These are phyloP conservation scores for Neolecta irregularis DNA, from an alignment of 1,139 yeast species.

Conservation along the genomic window DNA sequence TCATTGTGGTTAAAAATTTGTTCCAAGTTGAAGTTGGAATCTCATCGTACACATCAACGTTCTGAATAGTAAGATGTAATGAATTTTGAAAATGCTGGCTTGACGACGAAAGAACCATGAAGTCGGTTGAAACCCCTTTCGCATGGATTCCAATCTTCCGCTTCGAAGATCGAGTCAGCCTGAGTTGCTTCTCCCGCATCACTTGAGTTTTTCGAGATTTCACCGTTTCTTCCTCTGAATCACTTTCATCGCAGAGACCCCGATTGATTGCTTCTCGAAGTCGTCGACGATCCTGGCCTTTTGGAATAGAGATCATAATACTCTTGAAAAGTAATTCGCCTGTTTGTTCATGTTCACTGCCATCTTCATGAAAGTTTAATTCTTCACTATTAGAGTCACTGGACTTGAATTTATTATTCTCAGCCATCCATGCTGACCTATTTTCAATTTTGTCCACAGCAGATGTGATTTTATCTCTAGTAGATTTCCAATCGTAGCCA, in stretches of 20 bases:
- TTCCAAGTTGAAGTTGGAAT: constrained; percentile 87
- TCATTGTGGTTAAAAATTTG: constrained; percentile 58
- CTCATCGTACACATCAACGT: constrained; percentile 55
- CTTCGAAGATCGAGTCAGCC: constrained; percentile 45
- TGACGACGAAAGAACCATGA: constrained; percentile 31
- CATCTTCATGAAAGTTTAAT: no score
- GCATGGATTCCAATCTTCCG: constrained; percentile 50
- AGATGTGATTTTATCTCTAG: constrained; percentile 47
- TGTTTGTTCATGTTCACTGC: constrained; percentile 26
- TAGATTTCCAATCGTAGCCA: constrained; percentile 85
- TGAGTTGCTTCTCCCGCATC: constrained; percentile 24
- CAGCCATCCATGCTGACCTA: constrained; percentile 29
- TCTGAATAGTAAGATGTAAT: constrained; percentile 32
- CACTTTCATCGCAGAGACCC: no score
- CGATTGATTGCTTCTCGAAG: constrained; percentile 41
- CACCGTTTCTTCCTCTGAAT: no score
- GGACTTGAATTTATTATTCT: constrained; percentile 14
- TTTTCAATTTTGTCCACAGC: constrained; percentile 49
- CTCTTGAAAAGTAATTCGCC: constrained; percentile 62
- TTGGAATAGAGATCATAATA: constrained; percentile 50
- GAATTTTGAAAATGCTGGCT: constrained; percentile 36
- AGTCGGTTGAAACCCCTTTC: constrained; percentile 36
- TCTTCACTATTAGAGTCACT: constrained; percentile 10
- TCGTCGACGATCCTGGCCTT: constrained; percentile 33
- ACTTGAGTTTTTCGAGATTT: no score